Conservation (phyloP, 2,329 filamentous ascomycete species). For the Fusarium brachygibbosum region DNA sequence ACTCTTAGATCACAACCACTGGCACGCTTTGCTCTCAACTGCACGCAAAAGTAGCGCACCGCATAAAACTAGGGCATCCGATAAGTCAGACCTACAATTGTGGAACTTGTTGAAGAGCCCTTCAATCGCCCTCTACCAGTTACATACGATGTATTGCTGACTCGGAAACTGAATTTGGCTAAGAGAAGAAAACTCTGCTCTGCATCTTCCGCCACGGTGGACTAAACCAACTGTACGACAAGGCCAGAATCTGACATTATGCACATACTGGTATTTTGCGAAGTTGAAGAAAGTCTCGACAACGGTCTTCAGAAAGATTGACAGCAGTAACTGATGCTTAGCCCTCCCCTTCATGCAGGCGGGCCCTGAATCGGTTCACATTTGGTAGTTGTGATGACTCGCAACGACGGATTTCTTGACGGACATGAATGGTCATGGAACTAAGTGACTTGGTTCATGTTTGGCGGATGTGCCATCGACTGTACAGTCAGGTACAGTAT, state of each 20-base stretch:
- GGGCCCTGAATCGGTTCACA: neutral
- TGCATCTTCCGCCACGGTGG: slow-evolving; percentile 9
- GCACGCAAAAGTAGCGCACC: slow-evolving; percentile 22
- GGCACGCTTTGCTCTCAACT: slow-evolving; percentile 3
- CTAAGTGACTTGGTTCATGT: slow-evolving; percentile 15
- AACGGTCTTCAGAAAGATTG: neutral
- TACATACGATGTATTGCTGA: slow-evolving; percentile 2
- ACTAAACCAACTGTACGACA: neutral
- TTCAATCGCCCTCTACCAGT: slow-evolving; percentile 23
- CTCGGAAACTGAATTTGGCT: neutral
- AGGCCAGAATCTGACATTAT: slow-evolving; percentile 1
- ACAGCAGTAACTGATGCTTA: slow-evolving; percentile 3
- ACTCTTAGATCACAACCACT: slow-evolving; percentile 25
- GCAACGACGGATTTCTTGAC: slow-evolving; percentile 11
- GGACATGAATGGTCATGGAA: slow-evolving; percentile 6
- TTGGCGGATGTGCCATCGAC: slow-evolving; percentile 1
- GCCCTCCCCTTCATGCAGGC: slow-evolving; percentile 4
- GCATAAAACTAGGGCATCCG: slow-evolving; percentile 18
- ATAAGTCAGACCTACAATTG: slow-evolving; percentile 24
- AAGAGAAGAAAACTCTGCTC: slow-evolving; percentile 22
- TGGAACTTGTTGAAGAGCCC: slow-evolving; percentile 26
- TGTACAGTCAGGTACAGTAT: slow-evolving; percentile 14
- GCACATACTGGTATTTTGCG: slow-evolving; percentile 10
- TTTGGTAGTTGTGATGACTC: slow-evolving; percentile 21
- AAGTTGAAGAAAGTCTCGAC: neutral